Conservation (phyloP, 306 rosid species). For the Ormosia semicastrata region DNA sequence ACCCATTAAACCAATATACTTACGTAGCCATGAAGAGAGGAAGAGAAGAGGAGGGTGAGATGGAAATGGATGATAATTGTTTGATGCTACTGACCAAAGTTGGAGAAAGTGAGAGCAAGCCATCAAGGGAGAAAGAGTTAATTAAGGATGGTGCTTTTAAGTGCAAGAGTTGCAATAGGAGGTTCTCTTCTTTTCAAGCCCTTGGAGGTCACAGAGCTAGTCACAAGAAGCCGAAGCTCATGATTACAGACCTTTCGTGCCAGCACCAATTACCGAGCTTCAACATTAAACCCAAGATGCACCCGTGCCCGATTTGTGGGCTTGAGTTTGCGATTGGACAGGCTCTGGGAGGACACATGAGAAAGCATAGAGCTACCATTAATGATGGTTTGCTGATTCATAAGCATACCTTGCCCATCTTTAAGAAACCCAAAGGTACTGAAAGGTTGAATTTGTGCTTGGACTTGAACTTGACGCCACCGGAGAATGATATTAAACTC, state of each 20-base stretch:
- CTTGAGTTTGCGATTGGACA: slow-evolving; percentile 70
- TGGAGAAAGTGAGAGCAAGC: slow-evolving; percentile 23
- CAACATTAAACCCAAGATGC: slow-evolving; percentile 46
- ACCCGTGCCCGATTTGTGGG: slow-evolving; percentile 76
- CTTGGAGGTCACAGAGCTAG: slow-evolving; percentile 90
- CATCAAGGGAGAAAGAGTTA: neutral
- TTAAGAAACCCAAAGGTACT: slow-evolving; percentile 38
- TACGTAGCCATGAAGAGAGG: slow-evolving; percentile 52
- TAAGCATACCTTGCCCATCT: slow-evolving; percentile 9
- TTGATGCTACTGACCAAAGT: slow-evolving; percentile 53
- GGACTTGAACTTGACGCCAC: slow-evolving; percentile 55
- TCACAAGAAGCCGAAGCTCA: slow-evolving; percentile 64
- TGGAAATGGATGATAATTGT: slow-evolving; percentile 34
- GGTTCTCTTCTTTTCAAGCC: slow-evolving; percentile 76
- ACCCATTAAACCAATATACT: neutral
- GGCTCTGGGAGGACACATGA: slow-evolving; percentile 94
- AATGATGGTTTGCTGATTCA: neutral
- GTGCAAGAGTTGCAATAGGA: slow-evolving; percentile 70
- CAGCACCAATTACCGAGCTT: neutral
- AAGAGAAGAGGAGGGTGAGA: slow-evolving; percentile 31
- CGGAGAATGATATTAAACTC: slow-evolving; percentile 43
- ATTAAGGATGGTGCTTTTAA: slow-evolving; percentile 30
- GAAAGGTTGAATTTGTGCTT: slow-evolving; percentile 38
- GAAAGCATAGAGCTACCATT: slow-evolving; percentile 54
- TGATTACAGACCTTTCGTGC: neutral